A percentile compares a stretch with the other conserved stretches of the same genome.
Conservation (phyloP, 768 basidiomycete genomes). For the Boletales sp. region DNA sequence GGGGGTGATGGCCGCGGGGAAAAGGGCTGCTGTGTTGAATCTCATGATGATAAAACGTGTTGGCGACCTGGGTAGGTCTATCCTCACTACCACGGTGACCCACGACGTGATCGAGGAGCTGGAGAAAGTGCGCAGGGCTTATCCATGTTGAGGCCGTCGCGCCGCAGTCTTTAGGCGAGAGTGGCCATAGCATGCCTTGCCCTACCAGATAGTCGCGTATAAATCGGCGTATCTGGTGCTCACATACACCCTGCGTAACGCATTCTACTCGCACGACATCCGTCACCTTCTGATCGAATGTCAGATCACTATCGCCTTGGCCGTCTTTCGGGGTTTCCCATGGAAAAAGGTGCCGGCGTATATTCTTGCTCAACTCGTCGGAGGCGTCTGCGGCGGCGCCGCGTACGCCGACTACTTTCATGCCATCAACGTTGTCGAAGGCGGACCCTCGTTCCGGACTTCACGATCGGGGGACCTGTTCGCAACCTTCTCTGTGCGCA, state of each 20-base stretch:
- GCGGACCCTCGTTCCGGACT: constrained; percentile 46
- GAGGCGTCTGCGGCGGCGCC: constrained; percentile 50
- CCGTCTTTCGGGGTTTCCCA: constrained; percentile 62
- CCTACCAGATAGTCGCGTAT: no score
- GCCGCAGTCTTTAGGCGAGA: neutral
- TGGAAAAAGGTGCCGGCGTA: constrained; percentile 69
- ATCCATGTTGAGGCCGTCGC: neutral
- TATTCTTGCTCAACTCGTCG: constrained; percentile 55
- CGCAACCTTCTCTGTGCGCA: constrained; percentile 50
- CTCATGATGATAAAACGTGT: no score
- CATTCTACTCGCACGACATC: neutral
- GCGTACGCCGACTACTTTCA: constrained; percentile 60
- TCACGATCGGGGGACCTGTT: constrained; percentile 52
- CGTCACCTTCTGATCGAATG: neutral
- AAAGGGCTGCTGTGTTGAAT: no score
- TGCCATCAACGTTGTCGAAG: constrained; percentile 58
- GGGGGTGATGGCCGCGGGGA: no score
- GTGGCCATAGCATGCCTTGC: neutral
- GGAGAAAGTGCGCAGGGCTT: neutral
- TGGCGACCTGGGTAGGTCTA: neutral
- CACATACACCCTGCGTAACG: constrained; percentile 64
- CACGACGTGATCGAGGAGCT: neutral
- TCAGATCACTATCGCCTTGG: constrained; percentile 62
- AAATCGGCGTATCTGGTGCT: constrained; percentile 59
- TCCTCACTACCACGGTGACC: neutral